Evolutionary conservation across 345 rosid species (phyloP).

Genomic region (Lumnitzera littorea): DNA sequence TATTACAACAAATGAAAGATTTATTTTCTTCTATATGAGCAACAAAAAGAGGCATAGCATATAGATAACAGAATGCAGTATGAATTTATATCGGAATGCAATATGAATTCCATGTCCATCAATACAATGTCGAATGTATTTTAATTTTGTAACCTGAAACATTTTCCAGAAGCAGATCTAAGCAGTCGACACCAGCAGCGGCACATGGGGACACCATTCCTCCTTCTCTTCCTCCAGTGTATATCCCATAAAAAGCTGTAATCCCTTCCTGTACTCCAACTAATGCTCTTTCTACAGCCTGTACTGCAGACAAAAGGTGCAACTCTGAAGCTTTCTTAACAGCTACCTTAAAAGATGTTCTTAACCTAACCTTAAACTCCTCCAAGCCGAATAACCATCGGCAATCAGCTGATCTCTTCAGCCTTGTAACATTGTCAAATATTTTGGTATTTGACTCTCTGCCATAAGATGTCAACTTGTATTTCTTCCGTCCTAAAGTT

Average conservation of each 20-base stretch:
- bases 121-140: not conserved
- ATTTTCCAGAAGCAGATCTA: conserved; percentile 80
- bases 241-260: conserved; percentile 37
- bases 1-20: too few species aligned
- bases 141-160: conserved; percentile 48
- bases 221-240: conserved; percentile 47
- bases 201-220: conserved; percentile 57
- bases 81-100: too few species aligned
- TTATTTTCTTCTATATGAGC: too few species aligned
- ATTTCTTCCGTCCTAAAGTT: conserved; percentile 69
- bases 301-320: conserved; percentile 59
- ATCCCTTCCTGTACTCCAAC: conserved; percentile 58
- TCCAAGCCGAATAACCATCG: conserved; percentile 34
- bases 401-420: conserved; percentile 27
- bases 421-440: conserved; percentile 22
- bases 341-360: conserved; percentile 56
- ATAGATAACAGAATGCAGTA: too few species aligned
- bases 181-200: conserved; percentile 84
- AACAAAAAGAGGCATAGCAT: too few species aligned
- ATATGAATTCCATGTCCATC: too few species aligned
- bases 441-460: conserved; percentile 52
- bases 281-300: conserved; percentile 74
- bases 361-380: conserved; percentile 58
- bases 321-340: conserved; percentile 54
- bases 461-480: conserved; percentile 67